Conservation (phyloP, 2,329 filamentous ascomycete genomes). For the Amesomyces nigricolor region DNA sequence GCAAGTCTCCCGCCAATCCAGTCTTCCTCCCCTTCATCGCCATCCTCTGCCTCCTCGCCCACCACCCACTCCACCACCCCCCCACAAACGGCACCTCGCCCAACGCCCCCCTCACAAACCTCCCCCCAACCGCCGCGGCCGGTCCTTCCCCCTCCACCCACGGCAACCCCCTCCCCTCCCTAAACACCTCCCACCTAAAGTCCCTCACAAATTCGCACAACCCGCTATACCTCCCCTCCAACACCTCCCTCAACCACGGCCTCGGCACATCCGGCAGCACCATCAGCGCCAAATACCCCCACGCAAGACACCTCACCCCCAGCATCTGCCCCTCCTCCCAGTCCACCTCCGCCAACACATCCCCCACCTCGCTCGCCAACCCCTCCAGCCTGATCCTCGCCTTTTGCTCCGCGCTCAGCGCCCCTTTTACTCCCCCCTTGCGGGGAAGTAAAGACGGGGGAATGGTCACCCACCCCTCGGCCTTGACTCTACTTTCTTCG, state of each 20-base stretch:
- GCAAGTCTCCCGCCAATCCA: conserved; percentile 6
- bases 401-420: conserved; percentile 65
- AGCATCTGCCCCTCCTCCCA: conserved; percentile 48
- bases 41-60: conserved; percentile 15
- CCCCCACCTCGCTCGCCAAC: conserved; percentile 64
- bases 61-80: conserved; percentile 22
- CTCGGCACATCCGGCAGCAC: conserved; percentile 38
- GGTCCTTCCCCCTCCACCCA: conserved; percentile 12
- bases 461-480: conserved; percentile 32
- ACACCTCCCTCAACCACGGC: conserved; percentile 31
- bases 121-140: conserved; percentile 5
- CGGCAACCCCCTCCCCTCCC: conserved; percentile 7
- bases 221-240: conserved; percentile 21
- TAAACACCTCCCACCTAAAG: conserved; percentile 17
- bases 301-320: conserved; percentile 59
- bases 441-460: conserved; percentile 45
- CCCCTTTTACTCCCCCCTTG: conserved; percentile 53
- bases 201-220: conserved; percentile 26
- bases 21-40: conserved; percentile 6
- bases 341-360: conserved; percentile 54
- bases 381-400: conserved; percentile 71
- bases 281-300: conserved; percentile 75
- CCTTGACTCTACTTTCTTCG: conserved; percentile 29
- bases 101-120: conserved; percentile 22
- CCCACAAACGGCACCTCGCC: conserved; percentile 23